Evolutionary conservation across 257 asterid genomes (phyloP), one percentile per base, ranked within the genome.

Genomic region (Fraxinus excelsior): DNA sequence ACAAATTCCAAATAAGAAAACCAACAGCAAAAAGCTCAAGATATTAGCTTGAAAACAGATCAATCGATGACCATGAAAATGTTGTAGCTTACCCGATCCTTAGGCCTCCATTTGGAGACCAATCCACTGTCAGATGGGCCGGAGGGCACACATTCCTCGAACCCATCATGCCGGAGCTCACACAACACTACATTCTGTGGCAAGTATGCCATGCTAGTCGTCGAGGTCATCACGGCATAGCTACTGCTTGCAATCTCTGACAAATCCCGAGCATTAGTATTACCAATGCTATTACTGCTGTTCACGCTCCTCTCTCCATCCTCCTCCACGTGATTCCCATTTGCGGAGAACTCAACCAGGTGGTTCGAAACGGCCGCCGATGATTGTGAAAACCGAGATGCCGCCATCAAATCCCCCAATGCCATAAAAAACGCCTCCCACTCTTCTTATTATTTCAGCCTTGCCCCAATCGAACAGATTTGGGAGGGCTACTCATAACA

Each of bases 401-500:
- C 93, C 49, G 91, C 92, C 98, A 96, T 96, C 86, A 93, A 87
- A 90, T 93, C 98, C 68, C 98, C 99, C 96, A 96, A 87, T 91
- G 99, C 99, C 99, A 96, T 93, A 83, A 60, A 73, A 75, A 82
- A 26, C 72, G 74, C 78, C 75, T 79, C 31, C 70, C 56, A 32
- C 77, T 60, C 29, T 74, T 19, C 38, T 70, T 70, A 19, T 4
- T 21, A 58, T 46, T 49, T 86, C 87, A 88, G 75, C 97, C 97
- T 88, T 90, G 92, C 86, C 96, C 98, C 85, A 93, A 94, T 85
- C 94, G 87, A 79, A 89, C 91, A 78, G 89, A 88, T 89, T 88
- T 86, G 71, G 94, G 85, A 62, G 81, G 85, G 86, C 84, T 86
- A 69, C 89, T 87, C 97, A 89, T 90, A 82, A 76, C 86, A 85